Evolutionary conservation across 306 rosid genomes (phyloP), one percentile per base, ranked within the genome.

Genomic region (Casuarina glauca): DNA sequence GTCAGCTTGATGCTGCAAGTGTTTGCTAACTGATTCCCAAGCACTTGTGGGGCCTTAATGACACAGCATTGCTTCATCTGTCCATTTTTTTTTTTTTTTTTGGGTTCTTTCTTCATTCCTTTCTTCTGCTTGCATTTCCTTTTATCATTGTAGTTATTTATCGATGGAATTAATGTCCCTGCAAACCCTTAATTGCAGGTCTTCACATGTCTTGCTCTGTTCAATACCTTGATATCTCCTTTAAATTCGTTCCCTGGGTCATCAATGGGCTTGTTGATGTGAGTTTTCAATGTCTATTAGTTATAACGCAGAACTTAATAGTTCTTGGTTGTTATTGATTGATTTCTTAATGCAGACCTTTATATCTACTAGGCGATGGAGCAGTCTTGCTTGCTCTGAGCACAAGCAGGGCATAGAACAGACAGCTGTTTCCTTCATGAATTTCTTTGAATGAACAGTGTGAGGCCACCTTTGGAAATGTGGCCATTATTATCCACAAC

Each of bases 181-280:
- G 52, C 82, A 62, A 77, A 39, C 52, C 60, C 50, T 70, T 72
- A 58, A 79, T 69, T 90, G 89, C 95, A 94, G 97, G 98, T 92
- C 83, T 94, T 94, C 88, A 94, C 98, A 49, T 94, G 98, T 76
- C 95, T 94, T 84, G 98, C 98, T n/a, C 88, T 94, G 82, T 94
- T 94, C 77, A 94, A 92, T 78, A 87, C 92, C 51, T 71, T 94
- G 82, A 94, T 94, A 70, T 94, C 98, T 55, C 97, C 98, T 45
- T 88, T 94, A 52, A 94, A 94, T 84, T 94, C 98, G 58, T 92
- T 82, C 97, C 98, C 13, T 94, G 98, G 98, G 97, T 94, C 86
- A 94, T 94, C 58, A 94, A 94, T 77, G 98, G 98, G 79, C 77
- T 94, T 85, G 92, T 94, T 83, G 98, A 94, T 81, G 98, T 94